Conservation (phyloP, 129 eudicot species). For the Escallonia rubra region DNA sequence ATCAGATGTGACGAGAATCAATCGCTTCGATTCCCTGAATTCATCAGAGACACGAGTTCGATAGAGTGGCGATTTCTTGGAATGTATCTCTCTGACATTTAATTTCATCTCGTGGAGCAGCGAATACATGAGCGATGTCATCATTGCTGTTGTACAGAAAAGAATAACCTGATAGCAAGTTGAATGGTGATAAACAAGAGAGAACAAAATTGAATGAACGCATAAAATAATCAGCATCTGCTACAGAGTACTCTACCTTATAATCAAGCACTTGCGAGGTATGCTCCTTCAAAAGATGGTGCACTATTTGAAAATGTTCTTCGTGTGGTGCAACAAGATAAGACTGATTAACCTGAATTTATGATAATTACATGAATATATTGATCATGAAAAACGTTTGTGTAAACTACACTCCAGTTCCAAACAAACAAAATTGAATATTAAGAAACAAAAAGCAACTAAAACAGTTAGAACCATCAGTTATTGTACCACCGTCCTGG, state of each 20-base stretch:
- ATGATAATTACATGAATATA: not conserved
- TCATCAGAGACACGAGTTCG: constrained; percentile 72
- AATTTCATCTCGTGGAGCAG: constrained; percentile 76
- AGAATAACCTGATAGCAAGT: constrained; percentile 58
- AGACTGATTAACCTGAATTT: constrained; percentile 69
- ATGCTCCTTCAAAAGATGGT: constrained; percentile 67
- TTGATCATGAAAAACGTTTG: not conserved
- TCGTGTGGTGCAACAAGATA: constrained; percentile 75
- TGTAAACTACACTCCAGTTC: constrained; percentile 6
- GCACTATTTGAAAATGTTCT: constrained; percentile 65
- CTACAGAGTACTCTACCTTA: constrained; percentile 45
- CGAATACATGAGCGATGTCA: constrained; percentile 79
- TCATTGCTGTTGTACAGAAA: constrained; percentile 83
- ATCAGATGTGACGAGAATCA: constrained; percentile 71
- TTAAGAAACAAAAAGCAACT: not conserved
- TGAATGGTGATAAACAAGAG: constrained; percentile 2
- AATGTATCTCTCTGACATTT: constrained; percentile 81
- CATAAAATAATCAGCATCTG: not conserved
- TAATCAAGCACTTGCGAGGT: constrained; percentile 52
- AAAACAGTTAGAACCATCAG: not conserved
- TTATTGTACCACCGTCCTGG: no score
- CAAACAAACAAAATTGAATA: not conserved
- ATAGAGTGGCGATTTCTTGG: constrained; percentile 74
- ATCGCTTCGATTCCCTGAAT: constrained; percentile 65
- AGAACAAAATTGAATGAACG: no score